Evolutionary conservation across 129 eudicot species (phyloP), one percentile per base, ranked within the genome.

Genomic region (Flaveria robusta): DNA sequence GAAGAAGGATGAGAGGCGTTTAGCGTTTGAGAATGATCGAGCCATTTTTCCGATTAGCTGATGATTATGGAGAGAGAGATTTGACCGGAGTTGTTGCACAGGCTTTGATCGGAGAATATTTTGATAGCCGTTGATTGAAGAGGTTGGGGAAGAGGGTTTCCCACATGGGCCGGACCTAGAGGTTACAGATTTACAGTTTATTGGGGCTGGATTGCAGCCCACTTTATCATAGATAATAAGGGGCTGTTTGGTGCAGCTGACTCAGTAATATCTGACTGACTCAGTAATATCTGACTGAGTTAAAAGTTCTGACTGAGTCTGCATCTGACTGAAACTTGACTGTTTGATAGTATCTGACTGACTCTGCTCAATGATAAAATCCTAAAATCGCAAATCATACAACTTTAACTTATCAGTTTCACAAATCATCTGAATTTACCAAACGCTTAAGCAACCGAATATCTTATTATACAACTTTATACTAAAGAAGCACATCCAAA

Each of bases 1-100:
- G 45, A 89, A 79, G 70, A 89, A 83, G 49, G 96, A 79, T 2
- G 92, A 85, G 82, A 91, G 71, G 13, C 84, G 75, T 80, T 91
- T 91, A 45, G 89, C 86, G 80, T 76, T 82, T 27, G 97, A 87
- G 84, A 92, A 79, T 47, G 92, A 89, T 34, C 91, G 88, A 75
- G 96, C 90, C 96, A 88, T 88, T 85, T 42, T 19, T 73, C 10
- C 69, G 69, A 20, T 41, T 20, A 65, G 58, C 24, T 49, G 13
- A 11, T 20, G 50, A 49, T 62, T 26, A 56, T 31, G 20, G 54
- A 71, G 56, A 23, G 23, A 31, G 15, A 2, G 51, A 65, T 24
- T 39, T 66, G 83, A 74, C 20, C 75, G 83, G 37, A 46, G 76
- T 11, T 31, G 71, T 63, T 27, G 0, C 42, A 58, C 42, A 52